phyloP scores from a whole-genome alignment of 225 moss, liverwort and hornwort species.

The Ulota crispa region DNA sequence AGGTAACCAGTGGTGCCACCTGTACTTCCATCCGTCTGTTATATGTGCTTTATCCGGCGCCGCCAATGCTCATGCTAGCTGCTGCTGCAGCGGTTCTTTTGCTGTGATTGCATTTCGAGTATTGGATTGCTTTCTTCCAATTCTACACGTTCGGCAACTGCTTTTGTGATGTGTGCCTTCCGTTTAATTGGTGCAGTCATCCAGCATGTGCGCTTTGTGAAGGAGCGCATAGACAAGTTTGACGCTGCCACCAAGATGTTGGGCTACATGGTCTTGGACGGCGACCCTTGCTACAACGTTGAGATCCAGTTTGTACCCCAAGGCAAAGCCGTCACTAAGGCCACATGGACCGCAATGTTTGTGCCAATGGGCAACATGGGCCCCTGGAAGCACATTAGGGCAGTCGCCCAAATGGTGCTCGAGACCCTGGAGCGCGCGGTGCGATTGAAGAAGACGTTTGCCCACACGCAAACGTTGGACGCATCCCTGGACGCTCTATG shows the following conservation, averaged over 20 bases:
- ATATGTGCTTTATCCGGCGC: no score
- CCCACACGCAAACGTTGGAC: conserved; percentile 14
- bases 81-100: no score
- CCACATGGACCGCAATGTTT: conserved; percentile 33
- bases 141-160: neutral
- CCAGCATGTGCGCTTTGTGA: conserved; percentile 4
- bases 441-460: conserved; percentile 6
- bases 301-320: conserved; percentile 21
- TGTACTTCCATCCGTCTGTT: no score
- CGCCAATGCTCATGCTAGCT: no score
- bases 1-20: neutral
- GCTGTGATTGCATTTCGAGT: no score
- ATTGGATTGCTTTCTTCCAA: neutral
- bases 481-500: conserved; percentile 4
- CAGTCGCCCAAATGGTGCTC: conserved; percentile 10
- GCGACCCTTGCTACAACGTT: conserved; percentile 31
- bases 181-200: conserved; percentile 17
- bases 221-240: conserved; percentile 43
- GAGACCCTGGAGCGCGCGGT: conserved; percentile 22
- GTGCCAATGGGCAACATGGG: conserved; percentile 15
- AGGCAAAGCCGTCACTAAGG: neutral
- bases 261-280: conserved; percentile 35
- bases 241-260: conserved; percentile 36
- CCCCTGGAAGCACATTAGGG: conserved; percentile 28
- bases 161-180: neutral